phyloP scores from a whole-genome alignment of 495 filamentous ascomycete species.

The Aspergillus sclerotioniger region DNA sequence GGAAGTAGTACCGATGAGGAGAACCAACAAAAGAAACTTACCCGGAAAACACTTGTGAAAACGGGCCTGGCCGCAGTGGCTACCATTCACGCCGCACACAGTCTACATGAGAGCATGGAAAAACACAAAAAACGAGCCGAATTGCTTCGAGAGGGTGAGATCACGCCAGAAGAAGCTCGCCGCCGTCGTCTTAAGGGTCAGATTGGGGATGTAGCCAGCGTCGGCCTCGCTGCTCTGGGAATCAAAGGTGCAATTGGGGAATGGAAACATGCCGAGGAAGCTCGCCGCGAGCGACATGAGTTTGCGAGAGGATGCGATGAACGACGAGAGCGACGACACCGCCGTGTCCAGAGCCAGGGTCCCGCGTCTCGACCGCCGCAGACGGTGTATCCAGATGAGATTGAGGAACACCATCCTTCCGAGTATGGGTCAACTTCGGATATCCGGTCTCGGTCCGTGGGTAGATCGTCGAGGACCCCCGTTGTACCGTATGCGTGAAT shows the following conservation, averaged over 20 bases:
- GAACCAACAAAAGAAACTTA: slow-evolving; percentile 70
- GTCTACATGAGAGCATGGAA: slow-evolving; percentile 72
- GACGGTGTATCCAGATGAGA: slow-evolving; percentile 22
- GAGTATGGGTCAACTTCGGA: slow-evolving; percentile 6
- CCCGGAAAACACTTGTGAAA: slow-evolving; percentile 79
- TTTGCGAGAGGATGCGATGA: slow-evolving; percentile 47
- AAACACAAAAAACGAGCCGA: slow-evolving; percentile 68
- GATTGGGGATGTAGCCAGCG: slow-evolving; percentile 69
- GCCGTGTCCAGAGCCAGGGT: slow-evolving; percentile 12
- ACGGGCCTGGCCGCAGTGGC: slow-evolving; percentile 82
- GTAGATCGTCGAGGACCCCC: slow-evolving; percentile 7
- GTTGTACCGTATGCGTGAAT: slow-evolving; percentile 2
- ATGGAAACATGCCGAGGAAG: slow-evolving; percentile 65
- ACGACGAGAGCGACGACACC: slow-evolving; percentile 8
- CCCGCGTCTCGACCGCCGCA: not conserved
- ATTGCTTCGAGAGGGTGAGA: slow-evolving; percentile 68
- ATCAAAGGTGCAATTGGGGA: slow-evolving; percentile 80
- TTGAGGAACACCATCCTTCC: slow-evolving; percentile 20
- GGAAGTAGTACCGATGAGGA: slow-evolving; percentile 78
- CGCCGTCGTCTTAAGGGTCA: slow-evolving; percentile 73
- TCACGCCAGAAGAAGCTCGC: slow-evolving; percentile 70
- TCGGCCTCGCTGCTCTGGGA: slow-evolving; percentile 82
- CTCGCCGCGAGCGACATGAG: slow-evolving; percentile 52
- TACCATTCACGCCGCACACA: slow-evolving; percentile 84
- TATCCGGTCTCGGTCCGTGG: slow-evolving; percentile 9